phyloP scores from a whole-genome alignment of 176 grass and related monocot genomes.

The Ampelocalamus luodianensis region DNA sequence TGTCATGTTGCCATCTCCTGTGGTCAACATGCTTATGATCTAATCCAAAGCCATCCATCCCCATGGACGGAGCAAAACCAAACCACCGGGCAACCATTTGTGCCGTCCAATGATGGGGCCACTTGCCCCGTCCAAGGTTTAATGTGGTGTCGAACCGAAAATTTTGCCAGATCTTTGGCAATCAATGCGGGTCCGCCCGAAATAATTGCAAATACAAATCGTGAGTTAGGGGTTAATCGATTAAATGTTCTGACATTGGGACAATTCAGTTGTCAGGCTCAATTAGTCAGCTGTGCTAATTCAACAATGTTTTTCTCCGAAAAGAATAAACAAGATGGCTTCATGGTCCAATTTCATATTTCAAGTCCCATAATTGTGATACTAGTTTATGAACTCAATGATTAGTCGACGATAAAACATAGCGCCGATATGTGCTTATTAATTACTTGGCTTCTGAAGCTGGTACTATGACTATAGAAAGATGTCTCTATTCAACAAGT shows the following conservation, averaged over 20 bases:
- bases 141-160: conserved; percentile 39
- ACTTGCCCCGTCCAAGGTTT: conserved; percentile 32
- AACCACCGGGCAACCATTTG: conserved; percentile 11
- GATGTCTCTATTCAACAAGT: not conserved
- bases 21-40: conserved; percentile 26
- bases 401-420: not conserved
- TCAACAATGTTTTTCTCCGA: conserved; percentile 20
- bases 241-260: not conserved
- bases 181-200: conserved; percentile 6
- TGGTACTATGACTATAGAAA: not conserved
- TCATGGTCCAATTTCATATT: not conserved
- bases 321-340: not conserved
- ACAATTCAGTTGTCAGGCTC: not conserved
- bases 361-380: not conserved
- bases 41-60: not conserved
- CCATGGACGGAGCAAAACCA: conserved; percentile 10
- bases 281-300: conserved; percentile 8
- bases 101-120: conserved; percentile 36
- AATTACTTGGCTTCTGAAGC: not conserved
- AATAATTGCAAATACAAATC: not conserved
- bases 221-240: not conserved
- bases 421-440: not conserved
- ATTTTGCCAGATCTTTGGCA: conserved; percentile 37
- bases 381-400: not conserved
- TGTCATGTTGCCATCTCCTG: conserved; percentile 30